A percentile compares a stretch with the other conserved stretches of the same genome.
Conservation (phyloP, 345 rosid genomes). For the Citrus medica region DNA sequence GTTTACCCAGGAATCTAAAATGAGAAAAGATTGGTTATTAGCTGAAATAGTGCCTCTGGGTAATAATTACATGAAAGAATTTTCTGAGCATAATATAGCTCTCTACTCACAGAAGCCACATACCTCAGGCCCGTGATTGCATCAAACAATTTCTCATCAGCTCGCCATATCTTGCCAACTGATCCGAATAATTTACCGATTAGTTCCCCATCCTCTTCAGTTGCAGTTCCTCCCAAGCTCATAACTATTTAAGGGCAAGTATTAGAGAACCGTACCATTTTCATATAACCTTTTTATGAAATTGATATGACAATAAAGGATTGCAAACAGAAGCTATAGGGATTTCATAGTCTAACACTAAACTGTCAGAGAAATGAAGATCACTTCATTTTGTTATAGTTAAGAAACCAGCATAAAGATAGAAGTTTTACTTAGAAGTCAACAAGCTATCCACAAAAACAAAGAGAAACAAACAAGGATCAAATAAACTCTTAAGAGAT, state of each 20-base stretch:
- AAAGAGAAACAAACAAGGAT: neutral
- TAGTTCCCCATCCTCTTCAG: slow-evolving; percentile 69
- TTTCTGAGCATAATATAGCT: neutral
- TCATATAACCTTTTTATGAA: neutral
- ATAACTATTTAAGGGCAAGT: slow-evolving; percentile 36
- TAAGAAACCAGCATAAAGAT: neutral
- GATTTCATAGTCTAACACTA: neutral
- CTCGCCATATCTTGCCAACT: slow-evolving; percentile 81
- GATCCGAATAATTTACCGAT: slow-evolving; percentile 72
- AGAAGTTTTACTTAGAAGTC: neutral
- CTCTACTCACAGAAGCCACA: neutral
- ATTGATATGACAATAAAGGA: slow-evolving; percentile 1
- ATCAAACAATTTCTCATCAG: slow-evolving; percentile 85
- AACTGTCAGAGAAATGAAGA: neutral
- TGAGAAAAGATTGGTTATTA: neutral
- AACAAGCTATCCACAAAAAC: neutral
- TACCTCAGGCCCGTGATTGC: slow-evolving; percentile 95
- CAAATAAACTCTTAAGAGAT: neutral
- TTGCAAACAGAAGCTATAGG: neutral
- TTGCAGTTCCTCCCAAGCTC: slow-evolving; percentile 79
- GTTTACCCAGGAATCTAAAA: neutral
- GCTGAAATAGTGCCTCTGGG: neutral
- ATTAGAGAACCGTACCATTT: slow-evolving; percentile 9
- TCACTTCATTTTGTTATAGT: neutral
- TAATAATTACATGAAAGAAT: neutral